Base-by-base conservation (phyloP, 768 basidiomycete species). In the Tylopilus balloui region DNA sequence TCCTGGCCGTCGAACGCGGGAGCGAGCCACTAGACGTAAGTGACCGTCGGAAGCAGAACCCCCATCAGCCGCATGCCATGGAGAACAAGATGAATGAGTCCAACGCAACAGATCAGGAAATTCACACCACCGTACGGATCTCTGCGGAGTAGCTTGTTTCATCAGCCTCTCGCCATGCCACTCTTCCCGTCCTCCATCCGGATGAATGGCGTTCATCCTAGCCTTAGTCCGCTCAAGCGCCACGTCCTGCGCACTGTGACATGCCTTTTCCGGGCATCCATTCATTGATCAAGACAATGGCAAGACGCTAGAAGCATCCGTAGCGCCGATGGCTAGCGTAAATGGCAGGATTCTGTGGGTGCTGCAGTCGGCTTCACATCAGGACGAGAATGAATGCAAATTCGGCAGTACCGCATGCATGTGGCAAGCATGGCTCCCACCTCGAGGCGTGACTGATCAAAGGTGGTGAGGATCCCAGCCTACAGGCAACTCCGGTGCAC, bases 401-500 rank as follows among this genome's bases (percentile, higher is more conserved):
- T 61, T 59, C 55, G 64, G 66, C 25, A 59, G 56, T 51, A 29
- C 24, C 41, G 54, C 42, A 47, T 56, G 55, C 65, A 62, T 63
- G 67, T 67, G 67, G 63, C 48, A 52, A 54, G 57, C 65, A 69
- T 56, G 64, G 60, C 45, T 58, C 61, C 34, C 55, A 55, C 65
- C 65, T 67, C 63, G 66, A 67, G 66, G 63, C 42, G 65, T 65
- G 67, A 69, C 55, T 63, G 67, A 67, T 67, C 46, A 2, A 50
- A 67, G 54, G 48, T 40, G n/a, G 35, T 57, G 63, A 65, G 63
- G 60, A 65, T 66, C 60, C 38, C 64, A 66, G 38, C 48, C 54
- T 53, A 55, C 45, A 53, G 43, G 52, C 54, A 54, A 60, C 48
- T 63, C 63, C 47, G 54, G 46, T 40, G 53, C 55, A 58, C 58